Conservation (phyloP, 1,284 basidiomycete species). For the Cutaneotrichosporon sp. region DNA sequence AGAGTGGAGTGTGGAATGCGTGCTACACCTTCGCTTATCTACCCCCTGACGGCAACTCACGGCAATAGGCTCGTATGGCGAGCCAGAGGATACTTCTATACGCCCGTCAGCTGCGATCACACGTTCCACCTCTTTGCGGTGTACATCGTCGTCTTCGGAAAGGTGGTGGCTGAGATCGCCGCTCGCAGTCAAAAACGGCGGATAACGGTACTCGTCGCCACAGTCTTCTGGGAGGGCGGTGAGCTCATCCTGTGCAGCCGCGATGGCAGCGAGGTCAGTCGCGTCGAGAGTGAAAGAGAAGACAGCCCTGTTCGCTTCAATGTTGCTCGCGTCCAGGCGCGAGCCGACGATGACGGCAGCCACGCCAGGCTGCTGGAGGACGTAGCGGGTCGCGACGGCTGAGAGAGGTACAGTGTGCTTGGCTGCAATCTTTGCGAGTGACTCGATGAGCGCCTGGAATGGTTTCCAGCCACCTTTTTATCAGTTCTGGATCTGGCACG, state of each 20-base stretch:
- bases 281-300: conserved; percentile 13
- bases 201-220: conserved; percentile 22
- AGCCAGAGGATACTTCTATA: conserved; percentile 13
- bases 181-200: conserved; percentile 13
- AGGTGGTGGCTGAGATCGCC: conserved; percentile 4
- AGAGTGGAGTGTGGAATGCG: not conserved
- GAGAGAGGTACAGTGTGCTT: conserved; percentile 24
- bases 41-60: conserved; percentile 6
- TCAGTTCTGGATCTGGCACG: not conserved
- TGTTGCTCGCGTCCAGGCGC: conserved; percentile 7
- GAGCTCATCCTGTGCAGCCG: conserved; percentile 3
- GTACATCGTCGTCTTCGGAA: not conserved
- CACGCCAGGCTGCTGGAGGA: conserved; percentile 23
- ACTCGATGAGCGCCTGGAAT: conserved; percentile 22
- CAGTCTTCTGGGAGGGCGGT: conserved; percentile 6
- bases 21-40: too few relatives aligned
- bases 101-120: conserved; percentile 8
- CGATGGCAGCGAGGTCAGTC: conserved; percentile 7
- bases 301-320: not conserved
- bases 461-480: conserved; percentile 26
- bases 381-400: conserved; percentile 22
- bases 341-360: conserved; percentile 25
- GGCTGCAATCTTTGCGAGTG: conserved; percentile 17
- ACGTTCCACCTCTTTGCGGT: conserved; percentile 14
- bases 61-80: conserved; percentile 19